Evolutionary conservation across 257 asterid species (phyloP).

Genomic region (Lavandula angustifolia): DNA sequence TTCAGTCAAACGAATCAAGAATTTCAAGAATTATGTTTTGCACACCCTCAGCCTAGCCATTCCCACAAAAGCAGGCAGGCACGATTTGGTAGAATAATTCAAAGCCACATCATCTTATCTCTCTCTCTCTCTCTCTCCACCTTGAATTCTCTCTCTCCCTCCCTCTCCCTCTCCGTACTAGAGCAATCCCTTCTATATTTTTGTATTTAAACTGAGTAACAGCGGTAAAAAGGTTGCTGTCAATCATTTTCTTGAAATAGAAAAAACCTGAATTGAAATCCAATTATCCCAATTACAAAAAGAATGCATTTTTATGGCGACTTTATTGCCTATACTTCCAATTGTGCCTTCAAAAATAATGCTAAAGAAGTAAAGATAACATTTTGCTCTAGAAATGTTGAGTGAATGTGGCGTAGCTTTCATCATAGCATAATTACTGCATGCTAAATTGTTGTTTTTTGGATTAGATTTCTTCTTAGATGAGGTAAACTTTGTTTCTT

Average conservation of each 20-base stretch:
- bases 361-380: neutral
- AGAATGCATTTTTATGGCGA: conserved; percentile 21
- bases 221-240: conserved; percentile 17
- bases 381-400: neutral
- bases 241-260: conserved; percentile 29
- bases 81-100: conserved; percentile 84
- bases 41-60: conserved; percentile 45
- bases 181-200: neutral
- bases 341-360: conserved; percentile 9
- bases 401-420: conserved; percentile 29
- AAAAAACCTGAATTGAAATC: neutral
- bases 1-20: too few species aligned
- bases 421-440: conserved; percentile 14
- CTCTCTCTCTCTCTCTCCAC: neutral
- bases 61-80: conserved; percentile 96
- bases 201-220: conserved; percentile 26
- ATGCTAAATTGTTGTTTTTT: conserved; percentile 11
- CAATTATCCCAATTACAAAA: too few species aligned
- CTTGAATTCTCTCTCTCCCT: neutral
- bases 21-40: conserved; percentile 34
- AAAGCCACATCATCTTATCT: conserved; percentile 75
- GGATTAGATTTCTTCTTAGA: neutral
- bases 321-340: neutral
- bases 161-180: conserved; percentile 11
- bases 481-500: conserved; percentile 16